Percentiles rank a stretch among this genome's conserved stretches.
Conservation (phyloP, 202 grass and related monocot genomes). For the Cymbopogon flexuosus region DNA sequence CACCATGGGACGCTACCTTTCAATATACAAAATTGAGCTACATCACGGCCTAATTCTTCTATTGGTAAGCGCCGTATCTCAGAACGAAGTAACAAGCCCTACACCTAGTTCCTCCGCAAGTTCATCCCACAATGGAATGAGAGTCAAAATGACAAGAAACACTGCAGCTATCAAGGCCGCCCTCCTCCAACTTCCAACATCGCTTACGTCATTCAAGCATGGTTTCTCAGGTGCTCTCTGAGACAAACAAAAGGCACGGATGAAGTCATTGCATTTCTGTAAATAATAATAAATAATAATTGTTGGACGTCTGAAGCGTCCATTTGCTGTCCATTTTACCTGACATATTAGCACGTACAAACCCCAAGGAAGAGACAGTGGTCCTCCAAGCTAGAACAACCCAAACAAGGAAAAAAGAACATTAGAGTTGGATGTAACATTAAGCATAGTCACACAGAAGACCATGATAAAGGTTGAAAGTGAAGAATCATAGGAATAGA, state of each 20-base stretch:
- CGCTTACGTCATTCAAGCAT: slow-evolving; percentile 87
- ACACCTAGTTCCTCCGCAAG: slow-evolving; percentile 91
- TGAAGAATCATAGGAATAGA: not conserved
- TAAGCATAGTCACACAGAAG: not conserved
- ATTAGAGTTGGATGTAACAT: slow-evolving; percentile 30
- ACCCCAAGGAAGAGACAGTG: slow-evolving; percentile 90
- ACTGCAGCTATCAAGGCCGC: slow-evolving; percentile 53
- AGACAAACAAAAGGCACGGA: slow-evolving; percentile 19
- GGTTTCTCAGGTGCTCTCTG: slow-evolving; percentile 85
- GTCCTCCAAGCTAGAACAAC: slow-evolving; percentile 66
- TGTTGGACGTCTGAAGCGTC: slow-evolving; percentile 1
- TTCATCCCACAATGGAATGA: slow-evolving; percentile 90
- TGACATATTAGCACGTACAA: slow-evolving; percentile 95
- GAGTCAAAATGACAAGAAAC: slow-evolving; percentile 72
- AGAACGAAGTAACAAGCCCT: slow-evolving; percentile 71
- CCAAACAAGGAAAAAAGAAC: slow-evolving; percentile 16
- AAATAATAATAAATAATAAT: not conserved
- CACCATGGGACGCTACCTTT: slow-evolving; percentile 7
- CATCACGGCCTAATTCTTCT: slow-evolving; percentile 29
- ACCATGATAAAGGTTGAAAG: not conserved
- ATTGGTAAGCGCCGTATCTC: slow-evolving; percentile 28
- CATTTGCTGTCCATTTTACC: slow-evolving; percentile 36
- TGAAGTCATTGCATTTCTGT: not conserved
- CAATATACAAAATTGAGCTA: slow-evolving; percentile 45
- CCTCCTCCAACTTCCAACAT: slow-evolving; percentile 85